These are phyloP conservation scores for Saksenaea vasiformis DNA, from an alignment of 371 early-diverging fungal species.

Conservation along the genomic window DNA sequence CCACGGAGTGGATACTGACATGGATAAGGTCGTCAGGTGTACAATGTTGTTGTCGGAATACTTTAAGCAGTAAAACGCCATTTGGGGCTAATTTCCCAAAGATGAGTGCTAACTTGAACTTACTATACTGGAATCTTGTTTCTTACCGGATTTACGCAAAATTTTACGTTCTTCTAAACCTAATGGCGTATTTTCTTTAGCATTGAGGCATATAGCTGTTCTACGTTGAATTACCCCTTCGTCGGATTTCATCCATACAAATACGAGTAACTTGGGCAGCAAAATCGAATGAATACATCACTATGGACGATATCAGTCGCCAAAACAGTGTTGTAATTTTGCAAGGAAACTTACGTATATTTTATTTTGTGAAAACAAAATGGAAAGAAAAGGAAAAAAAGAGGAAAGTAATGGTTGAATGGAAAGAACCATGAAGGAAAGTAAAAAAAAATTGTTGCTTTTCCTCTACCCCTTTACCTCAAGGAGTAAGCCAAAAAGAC, in stretches of 20 bases:
- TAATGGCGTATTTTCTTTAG: conserved; percentile 10
- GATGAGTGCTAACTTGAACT: not conserved
- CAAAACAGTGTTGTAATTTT: too few relatives aligned
- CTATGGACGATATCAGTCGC: not conserved
- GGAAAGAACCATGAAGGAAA: conserved; percentile 4
- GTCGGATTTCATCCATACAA: conserved; percentile 46
- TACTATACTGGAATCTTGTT: not conserved
- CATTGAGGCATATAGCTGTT: conserved; percentile 1
- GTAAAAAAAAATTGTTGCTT: conserved; percentile 6
- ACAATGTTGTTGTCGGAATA: conserved; percentile 39
- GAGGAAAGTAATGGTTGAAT: not conserved
- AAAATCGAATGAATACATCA: conserved; percentile 37
- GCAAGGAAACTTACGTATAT: not conserved
- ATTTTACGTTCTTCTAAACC: conserved; percentile 48
- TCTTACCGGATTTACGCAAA: conserved; percentile 43
- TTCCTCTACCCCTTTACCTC: conserved; percentile 1
- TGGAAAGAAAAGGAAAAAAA: conserved; percentile 3
- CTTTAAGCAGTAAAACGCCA: conserved; percentile 39
- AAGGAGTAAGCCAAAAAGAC: conserved; percentile 1
- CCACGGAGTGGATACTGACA: conserved; percentile 47
- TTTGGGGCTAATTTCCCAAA: conserved; percentile 29
- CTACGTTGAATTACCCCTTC: conserved; percentile 31
- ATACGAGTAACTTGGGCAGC: conserved; percentile 39
- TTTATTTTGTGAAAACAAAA: not conserved
- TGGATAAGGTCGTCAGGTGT: conserved; percentile 31